Percentiles rank a stretch among this genome's conserved stretches.
Conservation (phyloP, 2,329 filamentous ascomycete species). For the Helotiales sp. region DNA sequence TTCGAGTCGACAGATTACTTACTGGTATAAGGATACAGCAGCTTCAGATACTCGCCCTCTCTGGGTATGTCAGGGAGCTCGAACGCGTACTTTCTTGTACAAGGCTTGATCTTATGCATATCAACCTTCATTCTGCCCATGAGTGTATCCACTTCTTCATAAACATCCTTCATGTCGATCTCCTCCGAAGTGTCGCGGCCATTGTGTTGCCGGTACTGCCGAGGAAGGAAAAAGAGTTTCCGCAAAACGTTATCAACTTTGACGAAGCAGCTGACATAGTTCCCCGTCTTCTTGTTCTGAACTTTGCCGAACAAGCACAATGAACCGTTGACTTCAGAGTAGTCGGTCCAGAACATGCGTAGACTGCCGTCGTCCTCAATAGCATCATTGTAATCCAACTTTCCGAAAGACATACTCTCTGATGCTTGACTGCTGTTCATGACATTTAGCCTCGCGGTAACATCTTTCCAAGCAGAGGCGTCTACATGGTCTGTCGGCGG, state of each 20-base stretch:
- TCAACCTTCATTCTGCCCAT: conserved; percentile 85
- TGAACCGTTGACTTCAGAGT: conserved; percentile 86
- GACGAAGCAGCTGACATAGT: conserved; percentile 88
- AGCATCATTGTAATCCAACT: conserved; percentile 80
- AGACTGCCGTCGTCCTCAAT: conserved; percentile 91
- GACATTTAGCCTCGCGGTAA: conserved; percentile 84
- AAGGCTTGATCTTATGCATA: conserved; percentile 92
- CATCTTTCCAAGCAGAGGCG: conserved; percentile 82
- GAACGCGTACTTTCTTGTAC: conserved; percentile 91
- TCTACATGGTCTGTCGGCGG: conserved; percentile 64
- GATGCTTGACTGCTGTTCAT: conserved; percentile 70
- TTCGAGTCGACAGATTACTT: conserved; percentile 30
- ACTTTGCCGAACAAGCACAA: conserved; percentile 96
- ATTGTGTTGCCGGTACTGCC: conserved; percentile 64
- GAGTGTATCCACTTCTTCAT: conserved; percentile 80
- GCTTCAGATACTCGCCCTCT: conserved; percentile 88
- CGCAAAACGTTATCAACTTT: conserved; percentile 93
- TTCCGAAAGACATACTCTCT: conserved; percentile 68
- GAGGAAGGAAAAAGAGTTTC: conserved; percentile 90
- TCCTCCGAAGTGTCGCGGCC: conserved; percentile 71
- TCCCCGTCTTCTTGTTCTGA: conserved; percentile 77
- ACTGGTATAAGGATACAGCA: conserved; percentile 93
- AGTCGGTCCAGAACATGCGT: conserved; percentile 96
- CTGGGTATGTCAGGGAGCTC: conserved; percentile 84
- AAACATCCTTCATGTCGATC: conserved; percentile 85